Percentiles rank a stretch among this genome's conserved stretches.
Conservation (phyloP, 1,139 yeast species). For the Saccharomyces hybrid region DNA sequence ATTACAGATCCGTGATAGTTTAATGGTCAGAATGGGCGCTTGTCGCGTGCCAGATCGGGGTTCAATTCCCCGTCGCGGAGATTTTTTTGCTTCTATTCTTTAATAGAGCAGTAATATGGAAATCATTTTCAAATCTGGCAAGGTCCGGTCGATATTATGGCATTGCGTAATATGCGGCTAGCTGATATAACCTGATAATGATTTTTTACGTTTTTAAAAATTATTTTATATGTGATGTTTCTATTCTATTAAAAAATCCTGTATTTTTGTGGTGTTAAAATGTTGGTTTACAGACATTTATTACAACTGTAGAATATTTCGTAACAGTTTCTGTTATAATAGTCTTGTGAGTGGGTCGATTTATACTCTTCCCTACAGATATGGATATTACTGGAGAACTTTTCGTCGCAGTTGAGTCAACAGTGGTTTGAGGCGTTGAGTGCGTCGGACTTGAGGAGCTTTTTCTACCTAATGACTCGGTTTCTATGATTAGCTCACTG, state of each 20-base stretch:
- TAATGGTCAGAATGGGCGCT: conserved; percentile 35
- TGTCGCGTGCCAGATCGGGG: conserved; percentile 37
- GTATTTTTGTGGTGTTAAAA: neutral
- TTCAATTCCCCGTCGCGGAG: conserved; percentile 37
- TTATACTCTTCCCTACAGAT: neutral
- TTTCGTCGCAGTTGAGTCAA: too few relatives aligned
- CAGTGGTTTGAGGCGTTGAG: too few relatives aligned
- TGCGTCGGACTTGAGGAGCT: too few relatives aligned
- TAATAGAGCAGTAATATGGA: too few relatives aligned
- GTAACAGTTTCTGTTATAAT: neutral
- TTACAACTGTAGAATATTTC: neutral
- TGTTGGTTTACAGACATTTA: neutral
- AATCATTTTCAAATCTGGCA: too few relatives aligned
- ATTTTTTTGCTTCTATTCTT: conserved; percentile 8
- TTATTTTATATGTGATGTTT: too few relatives aligned
- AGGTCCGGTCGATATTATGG: too few relatives aligned
- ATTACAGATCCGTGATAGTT: conserved; percentile 23
- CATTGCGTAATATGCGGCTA: too few relatives aligned
- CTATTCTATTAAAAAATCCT: neutral
- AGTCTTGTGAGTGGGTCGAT: neutral
- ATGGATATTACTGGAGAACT: neutral
- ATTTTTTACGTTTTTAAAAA: too few relatives aligned
- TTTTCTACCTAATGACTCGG: too few relatives aligned
- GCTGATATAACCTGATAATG: too few relatives aligned
- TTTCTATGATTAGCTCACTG: too few relatives aligned